Evolutionary conservation across 2,329 filamentous ascomycete genomes (phyloP).

Genomic region (Microdochium trichocladiopsis): DNA sequence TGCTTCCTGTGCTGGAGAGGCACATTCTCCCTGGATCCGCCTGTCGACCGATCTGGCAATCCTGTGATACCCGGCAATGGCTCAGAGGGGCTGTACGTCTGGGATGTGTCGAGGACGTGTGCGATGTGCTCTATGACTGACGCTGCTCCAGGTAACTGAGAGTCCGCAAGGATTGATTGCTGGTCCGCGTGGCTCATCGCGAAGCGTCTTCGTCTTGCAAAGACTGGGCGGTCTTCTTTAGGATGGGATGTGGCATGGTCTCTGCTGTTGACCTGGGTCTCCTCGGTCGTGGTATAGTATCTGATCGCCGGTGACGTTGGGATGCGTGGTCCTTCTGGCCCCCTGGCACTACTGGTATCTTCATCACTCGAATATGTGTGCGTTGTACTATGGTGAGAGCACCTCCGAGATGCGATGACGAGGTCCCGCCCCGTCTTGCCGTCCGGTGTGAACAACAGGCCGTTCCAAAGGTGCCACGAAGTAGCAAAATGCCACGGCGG

Average conservation of each 20-base stretch:
- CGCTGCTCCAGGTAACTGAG: background rate
- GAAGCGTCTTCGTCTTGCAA: background rate
- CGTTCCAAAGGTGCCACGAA: constrained; percentile 18
- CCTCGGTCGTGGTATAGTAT: no score
- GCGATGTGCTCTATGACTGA: background rate
- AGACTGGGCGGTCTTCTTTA: no score
- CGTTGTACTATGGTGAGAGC: no score
- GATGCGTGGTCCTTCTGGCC: no score
- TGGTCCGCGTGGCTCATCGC: background rate
- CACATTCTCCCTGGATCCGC: background rate
- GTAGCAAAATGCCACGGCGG: constrained; percentile 7
- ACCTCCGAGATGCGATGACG: background rate
- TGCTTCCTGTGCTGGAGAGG: constrained; percentile 4
- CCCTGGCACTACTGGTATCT: no score
- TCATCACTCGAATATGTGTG: no score
- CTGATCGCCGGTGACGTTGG: no score
- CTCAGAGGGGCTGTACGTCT: background rate
- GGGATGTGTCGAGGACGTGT: background rate
- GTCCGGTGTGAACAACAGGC: constrained; percentile 8
- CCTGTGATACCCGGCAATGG: background rate
- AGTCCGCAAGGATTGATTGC: background rate
- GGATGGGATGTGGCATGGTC: no score
- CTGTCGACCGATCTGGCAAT: background rate
- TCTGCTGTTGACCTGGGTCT: no score
- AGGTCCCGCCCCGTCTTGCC: background rate